These are phyloP conservation scores for Limnomonas spitsbergensis DNA, from an alignment of 139 green algal genomes.

Conservation along the genomic window DNA sequence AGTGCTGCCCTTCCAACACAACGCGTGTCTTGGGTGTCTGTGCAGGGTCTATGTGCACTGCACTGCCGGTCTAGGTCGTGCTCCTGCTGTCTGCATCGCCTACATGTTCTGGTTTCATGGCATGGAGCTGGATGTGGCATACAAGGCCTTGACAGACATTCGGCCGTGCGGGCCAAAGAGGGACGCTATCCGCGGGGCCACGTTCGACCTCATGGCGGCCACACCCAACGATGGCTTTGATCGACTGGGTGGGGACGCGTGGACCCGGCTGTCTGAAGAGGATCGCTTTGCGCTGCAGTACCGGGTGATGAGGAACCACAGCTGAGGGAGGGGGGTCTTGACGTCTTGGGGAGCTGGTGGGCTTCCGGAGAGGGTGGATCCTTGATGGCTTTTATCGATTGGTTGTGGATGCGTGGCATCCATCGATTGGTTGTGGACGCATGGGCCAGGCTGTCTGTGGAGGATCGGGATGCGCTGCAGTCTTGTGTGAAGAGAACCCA, in stretches of 20 bases:
- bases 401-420: too few species aligned
- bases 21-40: too few species aligned
- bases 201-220: slow-evolving; percentile 48
- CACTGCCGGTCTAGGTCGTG: slow-evolving; percentile 70
- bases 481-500: too few species aligned
- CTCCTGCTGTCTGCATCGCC: slow-evolving; percentile 71
- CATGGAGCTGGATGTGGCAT: slow-evolving; percentile 63
- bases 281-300: slow-evolving; percentile 21
- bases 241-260: slow-evolving; percentile 6
- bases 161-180: slow-evolving; percentile 78
- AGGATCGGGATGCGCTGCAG: too few species aligned
- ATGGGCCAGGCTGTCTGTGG: too few species aligned
- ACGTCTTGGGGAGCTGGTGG: too few species aligned
- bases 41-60: slow-evolving; percentile 76
- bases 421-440: too few species aligned
- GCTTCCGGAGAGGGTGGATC: too few species aligned
- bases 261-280: not conserved
- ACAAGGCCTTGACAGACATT: slow-evolving; percentile 68
- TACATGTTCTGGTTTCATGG: slow-evolving; percentile 59
- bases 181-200: slow-evolving; percentile 71
- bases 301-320: slow-evolving; percentile 7
- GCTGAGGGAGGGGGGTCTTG: too few species aligned
- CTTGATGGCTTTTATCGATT: too few species aligned
- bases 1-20: too few species aligned
- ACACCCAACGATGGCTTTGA: not conserved